phyloP scores from a whole-genome alignment of 176 grass and related monocot species.

The Musa schizocarpa region DNA sequence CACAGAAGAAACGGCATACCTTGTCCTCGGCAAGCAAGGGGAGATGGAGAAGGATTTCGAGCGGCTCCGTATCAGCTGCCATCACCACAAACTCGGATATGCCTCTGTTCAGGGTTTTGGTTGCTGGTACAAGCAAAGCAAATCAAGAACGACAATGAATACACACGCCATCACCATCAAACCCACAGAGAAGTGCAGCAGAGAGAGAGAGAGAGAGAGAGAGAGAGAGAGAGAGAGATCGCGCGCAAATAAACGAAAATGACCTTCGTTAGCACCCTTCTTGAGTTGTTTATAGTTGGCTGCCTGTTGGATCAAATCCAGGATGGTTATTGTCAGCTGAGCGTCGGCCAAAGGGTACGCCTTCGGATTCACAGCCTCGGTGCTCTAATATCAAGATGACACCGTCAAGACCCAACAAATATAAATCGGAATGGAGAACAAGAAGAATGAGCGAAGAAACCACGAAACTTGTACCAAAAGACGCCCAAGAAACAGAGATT shows the following conservation, averaged over 20 bases:
- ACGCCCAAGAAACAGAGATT: no score
- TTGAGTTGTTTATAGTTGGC: conserved; percentile 14
- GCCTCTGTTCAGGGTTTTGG: neutral
- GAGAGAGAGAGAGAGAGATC: neutral
- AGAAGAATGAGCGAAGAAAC: neutral
- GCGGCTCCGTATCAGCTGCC: conserved; percentile 1
- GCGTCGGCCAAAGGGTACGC: conserved; percentile 14
- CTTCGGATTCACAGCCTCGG: conserved; percentile 1
- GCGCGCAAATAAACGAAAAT: neutral
- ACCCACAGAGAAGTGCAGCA: no score
- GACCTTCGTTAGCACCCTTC: conserved; percentile 14
- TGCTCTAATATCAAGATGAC: neutral
- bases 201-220: no score
- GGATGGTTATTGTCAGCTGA: conserved; percentile 3
- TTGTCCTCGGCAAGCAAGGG: conserved; percentile 13
- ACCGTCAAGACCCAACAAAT: no score
- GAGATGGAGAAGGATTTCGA: conserved; percentile 11
- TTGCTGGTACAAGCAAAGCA: neutral
- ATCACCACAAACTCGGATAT: conserved; percentile 15
- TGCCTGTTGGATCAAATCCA: conserved; percentile 9
- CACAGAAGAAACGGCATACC: neutral
- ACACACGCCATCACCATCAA: neutral
- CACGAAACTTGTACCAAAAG: no score
- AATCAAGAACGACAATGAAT: neutral
- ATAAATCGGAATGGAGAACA: neutral